Evolutionary conservation across 2,329 filamentous ascomycete genomes (phyloP).

Genomic region (Arachnopeziza araneosa): DNA sequence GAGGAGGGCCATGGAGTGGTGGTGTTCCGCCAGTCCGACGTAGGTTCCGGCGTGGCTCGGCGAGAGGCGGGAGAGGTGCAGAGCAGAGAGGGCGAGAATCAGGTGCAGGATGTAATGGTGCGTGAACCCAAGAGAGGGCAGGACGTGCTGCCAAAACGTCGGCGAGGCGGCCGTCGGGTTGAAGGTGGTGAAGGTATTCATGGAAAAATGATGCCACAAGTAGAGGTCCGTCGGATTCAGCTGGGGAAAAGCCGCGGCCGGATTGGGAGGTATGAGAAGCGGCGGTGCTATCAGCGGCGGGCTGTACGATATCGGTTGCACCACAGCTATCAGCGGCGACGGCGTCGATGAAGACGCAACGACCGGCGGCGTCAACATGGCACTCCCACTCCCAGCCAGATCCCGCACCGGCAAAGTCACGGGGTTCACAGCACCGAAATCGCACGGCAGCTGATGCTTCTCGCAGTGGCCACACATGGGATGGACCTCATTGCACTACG

Average conservation of each 20-base stretch:
- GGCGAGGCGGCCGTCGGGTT: background rate
- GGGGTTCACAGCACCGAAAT: background rate
- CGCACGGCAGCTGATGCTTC: background rate
- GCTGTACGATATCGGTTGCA: background rate
- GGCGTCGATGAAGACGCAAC: too few relatives aligned
- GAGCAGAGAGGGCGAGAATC: constrained; percentile 11
- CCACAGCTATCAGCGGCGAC: too few relatives aligned
- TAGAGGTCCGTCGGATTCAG: background rate
- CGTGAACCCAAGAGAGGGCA: constrained; percentile 10
- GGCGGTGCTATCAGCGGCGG: too few relatives aligned
- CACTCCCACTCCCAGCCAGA: background rate
- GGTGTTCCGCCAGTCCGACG: background rate
- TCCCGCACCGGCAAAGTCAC: background rate
- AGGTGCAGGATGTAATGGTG: constrained; percentile 15
- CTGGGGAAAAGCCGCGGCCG: background rate
- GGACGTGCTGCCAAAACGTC: constrained; percentile 10
- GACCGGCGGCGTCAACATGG: background rate
- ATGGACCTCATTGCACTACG: background rate
- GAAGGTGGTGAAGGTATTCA: constrained; percentile 10
- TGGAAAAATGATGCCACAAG: constrained; percentile 13
- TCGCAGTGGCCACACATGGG: background rate
- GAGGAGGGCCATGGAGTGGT: background rate
- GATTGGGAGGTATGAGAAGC: background rate
- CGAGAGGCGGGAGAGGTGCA: constrained; percentile 8
- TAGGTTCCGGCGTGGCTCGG: background rate